A percentile compares a stretch with the other conserved stretches of the same genome.
phyloP scores from a whole-genome alignment of 164 flowering plant genomes.

The Berberis vulgaris region DNA sequence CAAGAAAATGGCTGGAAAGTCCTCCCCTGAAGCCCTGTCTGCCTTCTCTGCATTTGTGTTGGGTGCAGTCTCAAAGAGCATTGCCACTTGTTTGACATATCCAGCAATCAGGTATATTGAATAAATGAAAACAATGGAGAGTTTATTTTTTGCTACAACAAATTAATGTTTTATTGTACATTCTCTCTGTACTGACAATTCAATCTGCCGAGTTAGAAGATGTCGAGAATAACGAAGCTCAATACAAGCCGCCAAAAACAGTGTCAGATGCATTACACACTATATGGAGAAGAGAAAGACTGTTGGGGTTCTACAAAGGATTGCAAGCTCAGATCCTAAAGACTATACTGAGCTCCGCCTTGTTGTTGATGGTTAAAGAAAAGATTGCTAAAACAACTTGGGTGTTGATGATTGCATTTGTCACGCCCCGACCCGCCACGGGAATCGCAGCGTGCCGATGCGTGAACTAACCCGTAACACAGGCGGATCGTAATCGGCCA shows the following conservation, averaged over 20 bases:
- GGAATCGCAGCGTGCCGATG: too few relatives aligned
- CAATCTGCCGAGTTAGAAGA: conserved; percentile 63
- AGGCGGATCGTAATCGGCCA: too few relatives aligned
- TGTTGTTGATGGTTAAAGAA: conserved; percentile 80
- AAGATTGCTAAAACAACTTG: conserved; percentile 65
- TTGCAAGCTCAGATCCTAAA: conserved; percentile 63
- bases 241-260: conserved; percentile 25
- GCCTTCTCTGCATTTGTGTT: conserved; percentile 67
- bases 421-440: too few relatives aligned
- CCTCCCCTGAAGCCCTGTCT: conserved; percentile 59
- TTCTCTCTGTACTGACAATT: conserved; percentile 45
- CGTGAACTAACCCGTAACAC: too few relatives aligned
- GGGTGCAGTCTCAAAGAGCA: conserved; percentile 76
- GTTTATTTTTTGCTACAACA: not conserved
- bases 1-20: conserved; percentile 17
- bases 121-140: not conserved
- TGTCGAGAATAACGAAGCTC: conserved; percentile 17
- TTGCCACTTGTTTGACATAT: conserved; percentile 69
- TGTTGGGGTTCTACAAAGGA: conserved; percentile 64
- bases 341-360: conserved; percentile 70
- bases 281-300: conserved; percentile 64
- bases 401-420: conserved; percentile 64
- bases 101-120: conserved; percentile 69
- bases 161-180: not conserved
- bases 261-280: conserved; percentile 27